Evolutionary conservation across 208 protist species (phyloP), one percentile per base, ranked within the genome.

Genomic region (Leishmania guyanensis): DNA sequence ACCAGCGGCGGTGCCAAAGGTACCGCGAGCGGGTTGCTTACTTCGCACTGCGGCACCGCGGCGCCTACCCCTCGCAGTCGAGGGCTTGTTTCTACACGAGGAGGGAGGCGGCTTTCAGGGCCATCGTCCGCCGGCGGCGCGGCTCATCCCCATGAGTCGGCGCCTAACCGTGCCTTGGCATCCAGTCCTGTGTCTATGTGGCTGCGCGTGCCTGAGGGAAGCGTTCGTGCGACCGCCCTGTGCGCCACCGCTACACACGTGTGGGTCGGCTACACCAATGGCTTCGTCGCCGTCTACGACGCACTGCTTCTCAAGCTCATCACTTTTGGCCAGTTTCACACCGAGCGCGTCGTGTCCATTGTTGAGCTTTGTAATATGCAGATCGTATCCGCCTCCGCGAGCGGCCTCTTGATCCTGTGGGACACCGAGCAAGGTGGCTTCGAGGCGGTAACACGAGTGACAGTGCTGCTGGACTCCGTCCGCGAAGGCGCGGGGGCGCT

Each of bases 341-440:
- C 53, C 29, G 72, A 75, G 2, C 73, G 86, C 14, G 81, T 98
- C 39, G 75, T 88, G 4, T 82, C 81, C 20, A 86, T 98, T 43
- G 78, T 77, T 8, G 64, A 77, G 53, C 83, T 85, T 22, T 48
- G 5, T 16, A 81, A 9, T 29, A 71, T 71, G 0, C 77, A 85
- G 58, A 86, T 91, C 1, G 88, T 98, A 3, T 96, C 91, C 54
- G 95, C 88, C 1, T 94, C 90, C n/a, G 54, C 82, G 29, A 92
- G 97, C 64, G 94, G 93, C 51, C 62, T 88, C 36, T 64, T 98
- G 58, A 88, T 97, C 5, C 89, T 93, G 53, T 98, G 95, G 95
- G 95, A 93, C 78, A 87, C 78, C 3, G 92, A 95, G 79, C 75
- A 81, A 33, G 83, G 85, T 14, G 90, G 89, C 79, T 96, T 96